Evolutionary conservation across 225 moss, liverwort and hornwort genomes (phyloP).

Genomic region (Pleurozium schreberi): DNA sequence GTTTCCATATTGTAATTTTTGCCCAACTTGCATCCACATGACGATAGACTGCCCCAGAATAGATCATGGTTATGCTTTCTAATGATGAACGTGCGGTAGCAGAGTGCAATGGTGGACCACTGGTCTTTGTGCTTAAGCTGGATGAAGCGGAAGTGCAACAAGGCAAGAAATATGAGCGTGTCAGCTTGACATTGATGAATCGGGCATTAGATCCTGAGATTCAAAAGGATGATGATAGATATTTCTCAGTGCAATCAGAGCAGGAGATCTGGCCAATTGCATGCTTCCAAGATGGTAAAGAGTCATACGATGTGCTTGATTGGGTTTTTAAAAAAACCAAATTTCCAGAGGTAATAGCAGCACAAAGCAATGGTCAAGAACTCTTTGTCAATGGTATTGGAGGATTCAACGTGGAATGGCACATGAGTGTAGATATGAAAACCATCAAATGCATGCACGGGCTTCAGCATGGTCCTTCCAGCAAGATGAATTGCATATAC

Average conservation of each 20-base stretch:
- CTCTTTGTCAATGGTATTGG: background rate
- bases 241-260: background rate
- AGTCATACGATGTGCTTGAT: background rate
- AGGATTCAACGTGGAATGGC: background rate
- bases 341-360: background rate
- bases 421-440: background rate
- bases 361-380: background rate
- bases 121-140: background rate
- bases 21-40: background rate
- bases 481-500: background rate
- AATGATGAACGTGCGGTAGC: rapidly evolving
- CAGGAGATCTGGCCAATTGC: background rate
- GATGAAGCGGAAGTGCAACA: background rate
- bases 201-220: background rate
- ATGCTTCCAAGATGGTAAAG: background rate
- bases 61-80: background rate
- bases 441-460: background rate
- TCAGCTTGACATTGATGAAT: background rate
- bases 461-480: background rate
- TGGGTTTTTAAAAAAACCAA: background rate
- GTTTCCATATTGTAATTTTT: background rate
- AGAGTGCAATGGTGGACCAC: background rate
- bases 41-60: rapidly evolving
- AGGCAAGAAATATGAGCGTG: background rate
- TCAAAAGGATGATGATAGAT: background rate